Evolutionary conservation across 208 protist genomes (phyloP).

Genomic region (Leishmania aethiopica): DNA sequence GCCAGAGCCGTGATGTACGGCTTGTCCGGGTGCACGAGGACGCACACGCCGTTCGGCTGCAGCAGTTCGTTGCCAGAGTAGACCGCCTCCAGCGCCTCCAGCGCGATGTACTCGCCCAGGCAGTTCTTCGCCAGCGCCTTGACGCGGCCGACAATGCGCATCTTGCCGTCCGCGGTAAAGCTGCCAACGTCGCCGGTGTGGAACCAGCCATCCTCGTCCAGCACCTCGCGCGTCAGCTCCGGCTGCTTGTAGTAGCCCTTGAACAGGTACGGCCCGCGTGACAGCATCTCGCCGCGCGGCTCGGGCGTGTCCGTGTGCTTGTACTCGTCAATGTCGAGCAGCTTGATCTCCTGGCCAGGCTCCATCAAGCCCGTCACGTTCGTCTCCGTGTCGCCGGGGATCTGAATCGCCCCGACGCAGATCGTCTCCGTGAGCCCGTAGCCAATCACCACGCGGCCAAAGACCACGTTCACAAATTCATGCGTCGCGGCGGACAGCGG

Average conservation of each 20-base stretch:
- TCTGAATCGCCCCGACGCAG: conserved; percentile 74
- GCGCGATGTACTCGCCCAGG: conserved; percentile 94
- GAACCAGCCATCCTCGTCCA: conserved; percentile 91
- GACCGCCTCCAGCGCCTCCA: conserved; percentile 80
- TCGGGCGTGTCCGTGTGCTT: conserved; percentile 76
- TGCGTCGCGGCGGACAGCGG: conserved; percentile 73
- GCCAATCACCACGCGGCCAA: conserved; percentile 63
- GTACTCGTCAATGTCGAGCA: conserved; percentile 91
- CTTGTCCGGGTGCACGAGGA: conserved; percentile 80
- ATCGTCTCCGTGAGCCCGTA: conserved; percentile 93
- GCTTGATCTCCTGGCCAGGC: conserved; percentile 84
- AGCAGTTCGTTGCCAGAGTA: conserved; percentile 68
- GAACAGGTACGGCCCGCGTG: conserved; percentile 82
- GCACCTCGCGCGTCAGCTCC: conserved; percentile 83
- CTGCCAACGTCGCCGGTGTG: conserved; percentile 91
- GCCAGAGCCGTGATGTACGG: conserved; percentile 75
- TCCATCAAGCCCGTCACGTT: conserved; percentile 73
- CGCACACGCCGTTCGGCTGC: conserved; percentile 71
- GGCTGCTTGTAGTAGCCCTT: conserved; percentile 93
- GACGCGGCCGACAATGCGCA: conserved; percentile 89
- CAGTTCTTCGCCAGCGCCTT: conserved; percentile 94
- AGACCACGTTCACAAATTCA: conserved; percentile 87
- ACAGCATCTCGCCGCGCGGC: conserved; percentile 81
- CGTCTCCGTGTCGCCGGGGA: conserved; percentile 52
- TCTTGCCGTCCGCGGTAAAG: conserved; percentile 47